Base-by-base conservation (phyloP, 768 basidiomycete genomes). In the Calocybe cyanea region DNA sequence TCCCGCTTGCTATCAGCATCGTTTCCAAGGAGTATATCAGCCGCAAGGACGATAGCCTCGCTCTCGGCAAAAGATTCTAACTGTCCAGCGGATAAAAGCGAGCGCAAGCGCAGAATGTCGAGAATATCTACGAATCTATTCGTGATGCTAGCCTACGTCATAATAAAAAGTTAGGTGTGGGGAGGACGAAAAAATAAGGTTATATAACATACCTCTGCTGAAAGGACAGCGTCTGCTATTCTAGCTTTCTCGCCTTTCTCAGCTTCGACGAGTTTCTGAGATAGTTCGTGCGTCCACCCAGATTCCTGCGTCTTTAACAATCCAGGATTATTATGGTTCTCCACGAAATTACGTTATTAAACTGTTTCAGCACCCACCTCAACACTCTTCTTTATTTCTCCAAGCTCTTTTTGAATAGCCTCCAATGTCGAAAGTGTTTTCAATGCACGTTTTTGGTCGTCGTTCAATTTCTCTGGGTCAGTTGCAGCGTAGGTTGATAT, bases 371-470 rank as follows among this genome's bases (percentile, higher is more conserved):
- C 21, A 38, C 70, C 32, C 36, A 92, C 92, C 78, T 95, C 90
- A 50, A 93, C 75, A 33, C 76, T 80, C 62, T 87, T 92, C 64
- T 85, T 87, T 35, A 92, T 78, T 46, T 93, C 92, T 19, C 78
- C 81, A 11, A 95, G 67, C 56, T 94, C 92, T 57, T 88, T 90
- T 54, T 83, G 77, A 32, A 83, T 72, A 8, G 83, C 87, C 57
- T 94, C 91, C 17, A 94, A 70, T 5, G 74, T 71, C 8, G 92
- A 78, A 35, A 95, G 78, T 14, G 78, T 82, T 52, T 80, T 85
- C 42, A 93, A 56, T 2, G 77, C 72, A 25, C 83, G 80, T 52
- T 76, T 85, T 67, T 96, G 92, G 64, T 95, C 93, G 33, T 92
- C 88, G 52, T 95, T 90, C 43, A 94, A 77, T 57, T 85, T 85